Evolutionary conservation across 345 rosid species (phyloP).

Genomic region (Eucalyptus albens): DNA sequence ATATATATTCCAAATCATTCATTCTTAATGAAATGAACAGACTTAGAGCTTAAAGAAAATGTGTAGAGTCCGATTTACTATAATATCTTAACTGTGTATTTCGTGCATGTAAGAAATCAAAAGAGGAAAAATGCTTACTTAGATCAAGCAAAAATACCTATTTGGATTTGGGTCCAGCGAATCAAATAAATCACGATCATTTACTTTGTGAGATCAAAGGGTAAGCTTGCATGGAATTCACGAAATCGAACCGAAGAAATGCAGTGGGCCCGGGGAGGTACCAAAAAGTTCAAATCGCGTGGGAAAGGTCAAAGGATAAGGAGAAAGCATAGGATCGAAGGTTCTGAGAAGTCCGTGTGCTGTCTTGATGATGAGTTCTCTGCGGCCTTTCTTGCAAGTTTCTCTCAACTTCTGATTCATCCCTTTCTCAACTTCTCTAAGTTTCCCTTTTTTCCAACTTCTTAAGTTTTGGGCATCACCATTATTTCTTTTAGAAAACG

Average conservation of each 20-base stretch:
- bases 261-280: not conserved
- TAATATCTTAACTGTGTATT: no score
- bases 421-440: not conserved
- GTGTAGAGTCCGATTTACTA: no score
- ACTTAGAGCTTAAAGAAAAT: fast-evolving
- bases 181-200: not conserved
- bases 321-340: not conserved
- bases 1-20: no score
- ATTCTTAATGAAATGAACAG: fast-evolving
- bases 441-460: not conserved
- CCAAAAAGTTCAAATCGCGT: not conserved
- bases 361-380: not conserved
- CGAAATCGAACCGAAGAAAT: not conserved
- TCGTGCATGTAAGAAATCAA: no score
- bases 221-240: not conserved
- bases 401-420: not conserved
- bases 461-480: not conserved
- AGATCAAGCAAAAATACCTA: not conserved
- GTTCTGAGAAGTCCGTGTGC: not conserved
- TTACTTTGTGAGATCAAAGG: not conserved
- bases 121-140: not conserved
- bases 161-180: not conserved
- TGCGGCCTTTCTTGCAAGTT: not conserved
- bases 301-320: not conserved
- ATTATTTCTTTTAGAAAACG: not conserved